These are phyloP conservation scores for Chaetomium sp. DNA, from an alignment of 2,329 filamentous ascomycete genomes.

Conservation along the genomic window DNA sequence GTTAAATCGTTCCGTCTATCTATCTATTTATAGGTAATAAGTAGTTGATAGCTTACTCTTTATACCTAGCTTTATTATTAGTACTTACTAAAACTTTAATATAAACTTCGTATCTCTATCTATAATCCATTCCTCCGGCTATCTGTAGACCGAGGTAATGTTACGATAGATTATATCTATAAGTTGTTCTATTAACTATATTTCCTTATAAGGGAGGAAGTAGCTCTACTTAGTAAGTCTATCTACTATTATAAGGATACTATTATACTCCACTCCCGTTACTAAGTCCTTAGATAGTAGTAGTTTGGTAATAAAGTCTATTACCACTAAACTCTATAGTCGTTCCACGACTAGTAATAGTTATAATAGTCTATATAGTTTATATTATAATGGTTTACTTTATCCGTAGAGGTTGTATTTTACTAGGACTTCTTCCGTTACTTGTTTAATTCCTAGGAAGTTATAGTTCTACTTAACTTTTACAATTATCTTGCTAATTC, in stretches of 20 bases:
- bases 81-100: background rate
- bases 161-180: background rate
- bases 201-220: background rate
- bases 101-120: background rate
- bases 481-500: background rate
- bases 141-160: background rate
- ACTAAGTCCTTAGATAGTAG: background rate
- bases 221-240: background rate
- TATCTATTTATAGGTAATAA: conserved; percentile 25
- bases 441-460: background rate
- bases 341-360: background rate
- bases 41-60: conserved; percentile 21
- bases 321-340: background rate
- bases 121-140: background rate
- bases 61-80: background rate
- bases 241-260: background rate
- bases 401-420: background rate
- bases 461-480: background rate
- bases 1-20: conserved; percentile 8
- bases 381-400: background rate
- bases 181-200: background rate
- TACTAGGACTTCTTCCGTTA: background rate
- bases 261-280: background rate
- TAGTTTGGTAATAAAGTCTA: background rate
- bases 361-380: background rate